These are phyloP conservation scores for Amanita pallidorosea DNA, from an alignment of 768 basidiomycete genomes.

Conservation along the genomic window DNA sequence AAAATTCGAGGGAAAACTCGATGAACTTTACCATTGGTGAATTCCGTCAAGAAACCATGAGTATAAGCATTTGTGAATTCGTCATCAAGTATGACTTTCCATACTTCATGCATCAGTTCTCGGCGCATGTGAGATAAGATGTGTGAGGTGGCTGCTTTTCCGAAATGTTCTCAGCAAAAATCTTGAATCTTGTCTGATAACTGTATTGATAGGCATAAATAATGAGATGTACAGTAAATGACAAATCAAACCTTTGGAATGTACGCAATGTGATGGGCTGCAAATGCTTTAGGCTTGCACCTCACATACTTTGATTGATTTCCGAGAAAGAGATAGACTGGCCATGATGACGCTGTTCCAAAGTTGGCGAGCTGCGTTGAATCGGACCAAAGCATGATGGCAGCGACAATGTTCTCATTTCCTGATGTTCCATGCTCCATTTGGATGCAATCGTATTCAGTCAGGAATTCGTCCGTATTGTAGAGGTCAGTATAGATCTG, in stretches of 20 bases:
- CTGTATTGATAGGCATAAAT: conserved; percentile 9
- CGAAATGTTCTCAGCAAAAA: not conserved
- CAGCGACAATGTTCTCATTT: not conserved
- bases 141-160: not conserved
- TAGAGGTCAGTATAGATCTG: conserved; percentile 15
- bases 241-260: conserved; percentile 24
- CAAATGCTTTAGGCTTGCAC: conserved; percentile 5
- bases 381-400: conserved; percentile 1
- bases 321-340: not conserved
- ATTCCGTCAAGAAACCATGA: conserved; percentile 20
- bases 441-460: conserved; percentile 10
- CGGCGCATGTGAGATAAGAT: conserved; percentile 16
- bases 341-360: not conserved
- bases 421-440: conserved; percentile 4
- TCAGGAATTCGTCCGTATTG: conserved; percentile 15
- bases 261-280: conserved; percentile 26
- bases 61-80: conserved; percentile 21
- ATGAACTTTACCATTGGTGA: no score
- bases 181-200: conserved; percentile 19
- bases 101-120: conserved; percentile 23
- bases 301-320: not conserved
- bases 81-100: conserved; percentile 20
- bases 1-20: no score
- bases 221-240: not conserved
- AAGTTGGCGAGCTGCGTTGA: not conserved